A percentile compares a stretch with the other conserved stretches of the same genome.
Evolutionary conservation across 352 stramenopile genomes (phyloP).

Genomic region (Phytophthora tubulina): DNA sequence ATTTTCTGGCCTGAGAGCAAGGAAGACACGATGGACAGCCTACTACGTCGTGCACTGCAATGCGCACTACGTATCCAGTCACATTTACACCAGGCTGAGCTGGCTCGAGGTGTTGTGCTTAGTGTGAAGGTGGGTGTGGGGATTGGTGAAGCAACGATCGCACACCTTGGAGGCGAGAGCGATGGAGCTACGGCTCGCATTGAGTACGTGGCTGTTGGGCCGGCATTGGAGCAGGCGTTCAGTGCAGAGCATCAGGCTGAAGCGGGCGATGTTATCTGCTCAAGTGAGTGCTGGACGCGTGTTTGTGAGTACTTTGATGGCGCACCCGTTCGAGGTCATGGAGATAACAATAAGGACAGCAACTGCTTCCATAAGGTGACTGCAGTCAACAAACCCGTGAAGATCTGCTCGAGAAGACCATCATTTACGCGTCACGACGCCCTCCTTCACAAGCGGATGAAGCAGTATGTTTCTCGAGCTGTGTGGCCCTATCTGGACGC

Average conservation of each 20-base stretch:
- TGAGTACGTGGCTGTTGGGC: conserved; percentile 93
- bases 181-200: conserved; percentile 85
- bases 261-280: conserved; percentile 92
- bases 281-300: conserved; percentile 81
- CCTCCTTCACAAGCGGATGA: conserved; percentile 87
- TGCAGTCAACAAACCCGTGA: conserved; percentile 64
- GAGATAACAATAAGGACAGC: neutral
- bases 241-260: conserved; percentile 87
- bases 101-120: conserved; percentile 88
- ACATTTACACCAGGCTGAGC: conserved; percentile 87
- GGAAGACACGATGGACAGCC: conserved; percentile 86
- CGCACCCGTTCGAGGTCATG: conserved; percentile 39
- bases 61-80: conserved; percentile 92
- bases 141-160: conserved; percentile 87
- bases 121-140: conserved; percentile 96
- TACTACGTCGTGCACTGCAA: conserved; percentile 87
- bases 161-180: conserved; percentile 90
- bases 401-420: conserved; percentile 70
- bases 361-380: conserved; percentile 72
- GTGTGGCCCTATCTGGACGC: conserved; percentile 93
- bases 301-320: conserved; percentile 73
- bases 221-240: conserved; percentile 93
- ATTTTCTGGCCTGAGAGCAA: conserved; percentile 95
- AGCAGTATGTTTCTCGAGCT: conserved; percentile 92
- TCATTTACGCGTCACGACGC: conserved; percentile 85